Evolutionary conservation across 1,284 basidiomycete species (phyloP), one percentile per base, ranked within the genome.

Genomic region (Sphagnurus paluster): DNA sequence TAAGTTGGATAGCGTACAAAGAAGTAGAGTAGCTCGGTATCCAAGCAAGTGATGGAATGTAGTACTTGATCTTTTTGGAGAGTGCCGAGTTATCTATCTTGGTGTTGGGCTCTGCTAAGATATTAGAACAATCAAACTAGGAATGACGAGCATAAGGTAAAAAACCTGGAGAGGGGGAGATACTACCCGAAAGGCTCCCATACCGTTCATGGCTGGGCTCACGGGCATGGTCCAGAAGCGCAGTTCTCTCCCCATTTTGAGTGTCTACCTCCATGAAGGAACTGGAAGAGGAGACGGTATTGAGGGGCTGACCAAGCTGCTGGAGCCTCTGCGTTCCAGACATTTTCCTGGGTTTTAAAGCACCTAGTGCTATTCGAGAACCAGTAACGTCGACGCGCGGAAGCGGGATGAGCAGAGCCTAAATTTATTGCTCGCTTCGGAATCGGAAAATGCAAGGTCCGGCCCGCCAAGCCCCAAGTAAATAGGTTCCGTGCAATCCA

Each of bases 11-110:
- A 71, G n/a, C 88, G 59, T 58, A 91, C 85, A 87, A 64, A 8
- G 81, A 80, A 36, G 81, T 63, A 0, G 78, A 83, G 63, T 97
- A 97, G 40, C 82, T 76, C 1, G 93, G 93, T 48, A 96, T 82
- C 93, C 93, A 97, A 26, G 74, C 70, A 8, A 75, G 77, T 0
- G 82, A 83, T 2, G 87, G 86, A 39, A 89, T 71, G 53, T 89
- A 89, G 58, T 89, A 89, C 54, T 73, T 75, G 23, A 74, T 56
- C 42, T 50, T 53, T 29, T 52, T 54, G 16, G 33, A 34, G 2
- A 57, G 41, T 28, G 42, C 39, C 1, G 49, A 48, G 9, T 39
- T 32, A n/a, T 47, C 41, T 38, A 26, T 43, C 33, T 49, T 48
- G 20, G 36, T 8, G 8, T 54, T 40, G 13, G 4, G 14, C 5